These are phyloP conservation scores for Wakefieldia striispora DNA, from an alignment of 768 basidiomycete species.

Conservation along the genomic window DNA sequence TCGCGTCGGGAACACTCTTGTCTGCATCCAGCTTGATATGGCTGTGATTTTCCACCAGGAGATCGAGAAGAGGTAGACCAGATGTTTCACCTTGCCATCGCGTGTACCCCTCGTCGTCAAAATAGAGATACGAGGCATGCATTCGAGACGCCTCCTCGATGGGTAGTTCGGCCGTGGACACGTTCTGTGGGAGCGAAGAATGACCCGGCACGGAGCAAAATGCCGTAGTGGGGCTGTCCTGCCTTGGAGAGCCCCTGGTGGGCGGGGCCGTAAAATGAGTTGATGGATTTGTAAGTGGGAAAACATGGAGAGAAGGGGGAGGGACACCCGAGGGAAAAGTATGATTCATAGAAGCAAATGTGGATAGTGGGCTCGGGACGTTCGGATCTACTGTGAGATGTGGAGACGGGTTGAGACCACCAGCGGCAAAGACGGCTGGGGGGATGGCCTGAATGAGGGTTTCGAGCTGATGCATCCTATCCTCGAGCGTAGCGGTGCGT, in stretches of 20 bases:
- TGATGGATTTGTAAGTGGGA: slow-evolving; percentile 79
- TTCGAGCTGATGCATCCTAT: slow-evolving; percentile 86
- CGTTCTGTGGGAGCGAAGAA: slow-evolving; percentile 27
- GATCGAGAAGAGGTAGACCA: slow-evolving; percentile 83
- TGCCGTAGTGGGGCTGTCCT: slow-evolving; percentile 43
- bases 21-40: slow-evolving; percentile 36
- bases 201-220: slow-evolving; percentile 42
- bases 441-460: slow-evolving; percentile 83
- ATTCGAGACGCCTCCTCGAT: slow-evolving; percentile 61
- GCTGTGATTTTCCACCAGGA: slow-evolving; percentile 71
- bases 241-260: slow-evolving; percentile 41
- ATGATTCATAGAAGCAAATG: slow-evolving; percentile 41
- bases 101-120: slow-evolving; percentile 84
- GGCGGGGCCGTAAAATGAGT: slow-evolving; percentile 64
- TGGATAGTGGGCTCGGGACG: slow-evolving; percentile 32
- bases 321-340: slow-evolving; percentile 58
- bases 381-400: slow-evolving; percentile 35
- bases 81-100: slow-evolving; percentile 94
- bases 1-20: slow-evolving; percentile 23
- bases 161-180: slow-evolving; percentile 39
- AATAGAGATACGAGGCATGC: slow-evolving; percentile 79
- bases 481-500: slow-evolving; percentile 80
- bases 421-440: slow-evolving; percentile 71
- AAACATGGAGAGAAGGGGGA: slow-evolving; percentile 75
- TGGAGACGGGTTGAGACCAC: slow-evolving; percentile 38